A percentile compares a stretch with the other conserved stretches of the same genome.
Evolutionary conservation across 495 filamentous ascomycete species (phyloP).

Genomic region (Apiosordaria backusii): DNA sequence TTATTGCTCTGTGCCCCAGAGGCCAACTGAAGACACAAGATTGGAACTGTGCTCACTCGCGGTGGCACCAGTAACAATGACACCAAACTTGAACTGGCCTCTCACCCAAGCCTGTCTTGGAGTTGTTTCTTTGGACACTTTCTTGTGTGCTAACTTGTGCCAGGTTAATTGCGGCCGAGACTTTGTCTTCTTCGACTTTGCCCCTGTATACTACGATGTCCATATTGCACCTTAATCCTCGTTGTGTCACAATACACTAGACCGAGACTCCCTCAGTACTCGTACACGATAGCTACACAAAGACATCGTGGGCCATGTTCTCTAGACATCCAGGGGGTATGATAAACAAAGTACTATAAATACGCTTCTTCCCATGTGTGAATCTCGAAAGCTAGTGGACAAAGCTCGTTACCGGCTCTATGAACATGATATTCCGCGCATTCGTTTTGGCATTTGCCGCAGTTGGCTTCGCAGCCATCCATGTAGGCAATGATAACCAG

Average conservation of each 20-base stretch:
- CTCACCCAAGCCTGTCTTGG: not conserved
- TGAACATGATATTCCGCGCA: not conserved
- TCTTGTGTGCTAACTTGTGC: not conserved
- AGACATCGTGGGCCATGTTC: not conserved
- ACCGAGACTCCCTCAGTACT: not conserved
- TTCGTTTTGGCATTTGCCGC: not conserved
- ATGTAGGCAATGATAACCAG: not conserved
- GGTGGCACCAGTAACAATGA: not conserved
- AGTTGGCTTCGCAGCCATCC: not conserved
- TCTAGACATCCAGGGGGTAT: too few relatives aligned
- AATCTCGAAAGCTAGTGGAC: not conserved
- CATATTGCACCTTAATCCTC: not conserved
- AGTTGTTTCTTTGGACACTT: not conserved
- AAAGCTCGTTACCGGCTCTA: not conserved
- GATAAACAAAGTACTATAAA: not conserved
- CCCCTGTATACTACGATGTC: not conserved
- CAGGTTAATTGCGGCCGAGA: conserved; percentile 1
- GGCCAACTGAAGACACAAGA: not conserved
- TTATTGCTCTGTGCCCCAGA: not conserved
- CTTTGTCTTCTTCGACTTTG: not conserved
- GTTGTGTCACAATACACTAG: not conserved
- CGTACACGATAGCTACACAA: not conserved
- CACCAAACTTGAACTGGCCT: not conserved
- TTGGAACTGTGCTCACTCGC: not conserved
- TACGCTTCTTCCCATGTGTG: not conserved